phyloP scores from a whole-genome alignment of 2,329 filamentous ascomycete genomes.

The Dryadomyces quercus-mongolicae region DNA sequence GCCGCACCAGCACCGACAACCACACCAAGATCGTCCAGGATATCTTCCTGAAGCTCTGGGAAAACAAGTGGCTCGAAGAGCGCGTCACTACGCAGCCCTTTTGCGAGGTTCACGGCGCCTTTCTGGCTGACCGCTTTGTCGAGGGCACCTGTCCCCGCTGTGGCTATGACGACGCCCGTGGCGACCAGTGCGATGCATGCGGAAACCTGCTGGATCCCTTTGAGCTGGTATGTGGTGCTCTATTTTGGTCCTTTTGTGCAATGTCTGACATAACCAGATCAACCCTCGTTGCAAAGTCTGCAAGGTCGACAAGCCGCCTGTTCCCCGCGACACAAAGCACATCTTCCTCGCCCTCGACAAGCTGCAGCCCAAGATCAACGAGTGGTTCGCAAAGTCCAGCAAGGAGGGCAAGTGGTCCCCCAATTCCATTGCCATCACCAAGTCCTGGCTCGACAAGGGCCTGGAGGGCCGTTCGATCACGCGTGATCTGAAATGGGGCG shows the following conservation, averaged over 20 bases:
- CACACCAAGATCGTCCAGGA: constrained; percentile 90
- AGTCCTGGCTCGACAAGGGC: constrained; percentile 73
- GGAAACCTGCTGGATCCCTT: constrained; percentile 60
- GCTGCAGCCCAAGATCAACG: constrained; percentile 62
- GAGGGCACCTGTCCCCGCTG: constrained; percentile 69
- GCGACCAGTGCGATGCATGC: constrained; percentile 55
- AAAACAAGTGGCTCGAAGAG: constrained; percentile 83
- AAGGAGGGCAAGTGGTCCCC: constrained; percentile 64
- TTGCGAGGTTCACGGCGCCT: constrained; percentile 56
- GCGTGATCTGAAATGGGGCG: constrained; percentile 84
- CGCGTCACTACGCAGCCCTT: constrained; percentile 80
- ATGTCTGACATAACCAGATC: constrained; percentile 24
- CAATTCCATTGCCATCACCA: constrained; percentile 65
- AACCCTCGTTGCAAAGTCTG: constrained; percentile 94
- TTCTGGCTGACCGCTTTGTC: constrained; percentile 74
- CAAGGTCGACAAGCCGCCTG: constrained; percentile 75
- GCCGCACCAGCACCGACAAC: constrained; percentile 75
- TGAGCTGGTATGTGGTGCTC: constrained; percentile 31
- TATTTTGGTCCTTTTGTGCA: background rate
- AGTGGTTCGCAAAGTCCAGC: constrained; percentile 65
- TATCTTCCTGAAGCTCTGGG: constrained; percentile 76
- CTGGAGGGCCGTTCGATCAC: constrained; percentile 82
- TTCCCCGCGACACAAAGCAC: constrained; percentile 75
- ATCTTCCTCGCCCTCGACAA: constrained; percentile 81
- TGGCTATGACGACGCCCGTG: constrained; percentile 56